These are phyloP conservation scores for Paratinospora sagittata DNA, from an alignment of 164 flowering plant genomes.

Conservation along the genomic window DNA sequence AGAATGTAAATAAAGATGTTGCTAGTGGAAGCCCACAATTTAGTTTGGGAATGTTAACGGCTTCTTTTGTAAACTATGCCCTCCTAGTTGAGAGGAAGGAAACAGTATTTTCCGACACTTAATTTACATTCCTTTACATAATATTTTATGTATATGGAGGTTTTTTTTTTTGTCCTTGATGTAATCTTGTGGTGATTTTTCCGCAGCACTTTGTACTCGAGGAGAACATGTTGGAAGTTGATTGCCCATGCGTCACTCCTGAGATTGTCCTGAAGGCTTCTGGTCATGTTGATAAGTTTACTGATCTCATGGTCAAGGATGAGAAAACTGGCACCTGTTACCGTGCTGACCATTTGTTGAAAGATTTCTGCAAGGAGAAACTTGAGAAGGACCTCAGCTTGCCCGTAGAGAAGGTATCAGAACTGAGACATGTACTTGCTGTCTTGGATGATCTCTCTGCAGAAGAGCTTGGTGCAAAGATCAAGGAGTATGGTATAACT, in stretches of 20 bases:
- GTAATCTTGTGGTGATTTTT: constrained; percentile 3
- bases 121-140: too few relatives aligned
- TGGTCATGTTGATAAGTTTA: constrained; percentile 97
- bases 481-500: constrained; percentile 83
- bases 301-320: constrained; percentile 98
- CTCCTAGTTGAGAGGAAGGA: neutral
- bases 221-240: constrained; percentile 97
- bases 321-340: constrained; percentile 84
- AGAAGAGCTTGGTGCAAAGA: constrained; percentile 81
- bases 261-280: constrained; percentile 95
- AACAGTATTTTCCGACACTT: neutral
- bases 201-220: constrained; percentile 86
- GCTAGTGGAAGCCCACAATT: neutral
- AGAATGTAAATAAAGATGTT: too few relatives aligned
- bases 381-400: constrained; percentile 72
- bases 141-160: neutral
- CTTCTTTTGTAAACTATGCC: neutral
- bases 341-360: constrained; percentile 94
- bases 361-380: constrained; percentile 89
- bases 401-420: constrained; percentile 60
- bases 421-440: constrained; percentile 72
- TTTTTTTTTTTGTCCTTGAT: neutral
- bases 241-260: constrained; percentile 96
- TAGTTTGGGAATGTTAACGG: neutral
- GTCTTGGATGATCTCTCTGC: constrained; percentile 75